These are phyloP conservation scores for Rutstroemia sp. DNA, from an alignment of 2,329 filamentous ascomycete genomes.

Conservation along the genomic window DNA sequence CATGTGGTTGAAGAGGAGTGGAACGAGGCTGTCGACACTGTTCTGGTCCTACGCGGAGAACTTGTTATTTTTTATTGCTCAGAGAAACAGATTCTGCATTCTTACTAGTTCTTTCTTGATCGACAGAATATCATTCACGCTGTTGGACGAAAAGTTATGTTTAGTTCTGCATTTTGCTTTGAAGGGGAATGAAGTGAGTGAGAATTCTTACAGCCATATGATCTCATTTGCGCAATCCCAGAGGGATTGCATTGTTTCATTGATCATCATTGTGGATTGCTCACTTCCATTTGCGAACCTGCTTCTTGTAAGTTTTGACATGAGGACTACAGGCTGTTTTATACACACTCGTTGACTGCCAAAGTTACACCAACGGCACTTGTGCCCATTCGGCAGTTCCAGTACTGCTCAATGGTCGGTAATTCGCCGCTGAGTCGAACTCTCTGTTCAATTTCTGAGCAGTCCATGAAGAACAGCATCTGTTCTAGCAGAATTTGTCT, in stretches of 20 bases:
- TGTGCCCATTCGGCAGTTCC: constrained; percentile 20
- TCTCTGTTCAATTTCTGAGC: constrained; percentile 18
- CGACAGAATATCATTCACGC: constrained; percentile 22
- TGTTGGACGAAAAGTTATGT: neutral
- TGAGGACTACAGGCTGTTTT: neutral
- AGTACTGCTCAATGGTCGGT: constrained; percentile 20
- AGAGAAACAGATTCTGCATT: neutral
- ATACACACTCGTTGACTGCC: constrained; percentile 18
- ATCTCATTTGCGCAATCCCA: constrained; percentile 22
- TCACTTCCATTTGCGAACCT: neutral
- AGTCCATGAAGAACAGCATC: constrained; percentile 17
- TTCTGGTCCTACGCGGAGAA: neutral
- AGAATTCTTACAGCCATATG: constrained; percentile 15
- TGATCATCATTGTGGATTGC: neutral
- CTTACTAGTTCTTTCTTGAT: constrained; percentile 19
- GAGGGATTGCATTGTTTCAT: constrained; percentile 12
- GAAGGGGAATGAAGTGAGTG: too few relatives aligned
- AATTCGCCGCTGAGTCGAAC: constrained; percentile 12
- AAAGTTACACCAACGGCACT: constrained; percentile 19
- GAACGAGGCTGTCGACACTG: constrained; percentile 11
- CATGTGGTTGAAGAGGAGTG: neutral
- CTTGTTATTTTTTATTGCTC: neutral
- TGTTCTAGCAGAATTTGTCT: constrained; percentile 17
- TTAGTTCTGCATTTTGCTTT: neutral
- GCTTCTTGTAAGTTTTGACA: neutral